Conservation (phyloP, 306 rosid species). For the Potentilla sterilis region DNA sequence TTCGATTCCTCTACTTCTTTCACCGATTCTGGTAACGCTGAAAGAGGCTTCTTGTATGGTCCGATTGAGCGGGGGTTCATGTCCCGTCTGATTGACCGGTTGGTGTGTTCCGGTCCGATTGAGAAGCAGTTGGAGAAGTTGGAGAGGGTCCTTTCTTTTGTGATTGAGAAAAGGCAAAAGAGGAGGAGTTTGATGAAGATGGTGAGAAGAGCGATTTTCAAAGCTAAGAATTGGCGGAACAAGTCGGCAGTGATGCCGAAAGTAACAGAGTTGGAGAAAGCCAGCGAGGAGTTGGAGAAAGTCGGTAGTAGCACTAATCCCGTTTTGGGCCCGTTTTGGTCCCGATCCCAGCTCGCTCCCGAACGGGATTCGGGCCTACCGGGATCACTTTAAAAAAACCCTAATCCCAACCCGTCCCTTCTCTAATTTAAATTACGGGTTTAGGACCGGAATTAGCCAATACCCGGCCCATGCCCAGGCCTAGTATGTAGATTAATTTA, state of each 20-base stretch:
- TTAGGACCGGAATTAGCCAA: too few relatives aligned
- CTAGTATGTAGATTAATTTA: too few relatives aligned
- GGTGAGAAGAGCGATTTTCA: conserved; percentile 36
- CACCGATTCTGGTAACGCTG: background rate
- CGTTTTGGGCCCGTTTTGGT: too few relatives aligned
- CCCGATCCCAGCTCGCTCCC: too few relatives aligned
- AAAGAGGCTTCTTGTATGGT: conserved; percentile 47
- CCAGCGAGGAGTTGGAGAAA: too few relatives aligned
- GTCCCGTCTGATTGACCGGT: conserved; percentile 37
- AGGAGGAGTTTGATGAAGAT: conserved; percentile 31
- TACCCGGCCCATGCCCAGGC: too few relatives aligned
- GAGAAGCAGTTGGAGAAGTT: conserved; percentile 31
- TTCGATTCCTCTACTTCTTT: background rate
- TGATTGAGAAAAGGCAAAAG: conserved; percentile 7
- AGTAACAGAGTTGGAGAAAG: too few relatives aligned
- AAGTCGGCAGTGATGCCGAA: conserved; percentile 15
- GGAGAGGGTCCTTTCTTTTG: conserved; percentile 21
- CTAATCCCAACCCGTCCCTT: too few relatives aligned
- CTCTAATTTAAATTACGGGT: too few relatives aligned
- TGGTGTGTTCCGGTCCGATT: conserved; percentile 27
- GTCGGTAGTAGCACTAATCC: too few relatives aligned
- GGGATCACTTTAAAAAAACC: too few relatives aligned
- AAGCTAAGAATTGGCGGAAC: conserved; percentile 18
- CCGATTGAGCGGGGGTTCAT: conserved; percentile 32
- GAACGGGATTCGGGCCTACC: too few relatives aligned